Evolutionary conservation across 345 rosid species (phyloP), one percentile per base, ranked within the genome.

Genomic region (Microthlaspi erraticum): DNA sequence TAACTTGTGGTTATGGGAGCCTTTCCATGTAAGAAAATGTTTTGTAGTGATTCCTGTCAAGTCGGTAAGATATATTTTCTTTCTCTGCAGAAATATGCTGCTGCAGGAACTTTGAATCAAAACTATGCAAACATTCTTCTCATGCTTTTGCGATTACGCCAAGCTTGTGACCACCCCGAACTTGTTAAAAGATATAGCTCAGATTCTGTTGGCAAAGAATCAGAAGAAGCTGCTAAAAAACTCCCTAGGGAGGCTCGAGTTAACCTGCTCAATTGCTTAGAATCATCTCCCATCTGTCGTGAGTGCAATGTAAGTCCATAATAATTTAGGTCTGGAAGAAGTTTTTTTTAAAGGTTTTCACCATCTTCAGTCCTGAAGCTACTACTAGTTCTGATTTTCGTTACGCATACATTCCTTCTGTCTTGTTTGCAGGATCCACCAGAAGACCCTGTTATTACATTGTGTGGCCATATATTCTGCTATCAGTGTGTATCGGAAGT

Each of bases 91-190:
- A 97, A 89, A 14, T 93, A 82, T 87, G 94, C 91, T 57, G 96
- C 88, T 75, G 98, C 98, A 36, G 97, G 96, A 61, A 93, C 97
- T 1, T 82, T 93, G 78, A 91, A 75, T 31, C 97, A 89, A 77
- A 91, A 93, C 82, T 91, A 91, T 83, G 98, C 97, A 61, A 93
- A 85, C 79, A 91, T 93, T 77, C 98, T 93, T 79, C 78, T 93
- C 80, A 79, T 93, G 97, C 97, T 93, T 79, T 83, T 93, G 80
- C 94, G 96, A 64, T 91, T 93, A 38, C 94, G 98, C 60, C 97
- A 91, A 78, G 98, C 98, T 73, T 91, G 98, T 81, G 97, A 89
- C 74, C 97, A 93, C 70, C 98, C 98, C 18, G 71, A 81, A 71
- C 97, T 93, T 60, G 92, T 87, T 32, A 86, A 87, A 79, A 80